Evolutionary conservation across 441 rosid species (phyloP).

Genomic region (Omphalea diandra): DNA sequence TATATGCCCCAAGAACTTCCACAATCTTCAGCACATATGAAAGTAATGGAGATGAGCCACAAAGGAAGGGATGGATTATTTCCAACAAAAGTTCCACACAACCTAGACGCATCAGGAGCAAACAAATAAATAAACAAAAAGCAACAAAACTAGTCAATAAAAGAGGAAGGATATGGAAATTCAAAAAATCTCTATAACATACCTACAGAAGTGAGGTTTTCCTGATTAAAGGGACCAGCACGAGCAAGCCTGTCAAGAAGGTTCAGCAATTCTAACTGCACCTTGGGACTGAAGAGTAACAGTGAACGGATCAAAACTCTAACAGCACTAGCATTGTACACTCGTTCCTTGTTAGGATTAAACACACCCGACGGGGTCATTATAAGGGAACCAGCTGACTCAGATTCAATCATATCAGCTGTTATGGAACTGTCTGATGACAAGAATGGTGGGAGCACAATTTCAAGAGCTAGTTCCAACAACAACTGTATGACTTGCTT

Average conservation of each 20-base stretch:
- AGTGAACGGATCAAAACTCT: conserved; percentile 87
- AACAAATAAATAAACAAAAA: conserved; percentile 19
- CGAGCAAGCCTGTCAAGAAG: conserved; percentile 88
- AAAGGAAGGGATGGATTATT: conserved; percentile 85
- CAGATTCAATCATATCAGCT: conserved; percentile 49
- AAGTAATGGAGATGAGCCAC: conserved; percentile 84
- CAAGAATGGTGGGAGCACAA: conserved; percentile 88
- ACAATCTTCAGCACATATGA: conserved; percentile 90
- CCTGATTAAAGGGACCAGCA: conserved; percentile 94
- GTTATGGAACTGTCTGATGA: conserved; percentile 51
- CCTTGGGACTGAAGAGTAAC: conserved; percentile 93
- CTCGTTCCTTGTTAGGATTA: conserved; percentile 81
- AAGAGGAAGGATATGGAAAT: conserved; percentile 9
- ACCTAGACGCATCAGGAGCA: conserved; percentile 44
- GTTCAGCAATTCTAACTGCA: conserved; percentile 86
- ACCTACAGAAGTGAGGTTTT: conserved; percentile 96
- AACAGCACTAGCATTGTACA: conserved; percentile 90
- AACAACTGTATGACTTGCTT: conserved; percentile 94
- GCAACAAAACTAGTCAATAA: conserved; percentile 15
- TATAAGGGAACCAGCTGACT: conserved; percentile 50
- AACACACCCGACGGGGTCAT: conserved; percentile 63
- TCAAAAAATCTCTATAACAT: conserved; percentile 33
- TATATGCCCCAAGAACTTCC: conserved; percentile 98
- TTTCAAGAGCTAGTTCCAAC: conserved; percentile 96
- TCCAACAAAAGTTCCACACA: conserved; percentile 98